Conservation (phyloP, 345 rosid genomes). For the Eucalyptus coolabah region DNA sequence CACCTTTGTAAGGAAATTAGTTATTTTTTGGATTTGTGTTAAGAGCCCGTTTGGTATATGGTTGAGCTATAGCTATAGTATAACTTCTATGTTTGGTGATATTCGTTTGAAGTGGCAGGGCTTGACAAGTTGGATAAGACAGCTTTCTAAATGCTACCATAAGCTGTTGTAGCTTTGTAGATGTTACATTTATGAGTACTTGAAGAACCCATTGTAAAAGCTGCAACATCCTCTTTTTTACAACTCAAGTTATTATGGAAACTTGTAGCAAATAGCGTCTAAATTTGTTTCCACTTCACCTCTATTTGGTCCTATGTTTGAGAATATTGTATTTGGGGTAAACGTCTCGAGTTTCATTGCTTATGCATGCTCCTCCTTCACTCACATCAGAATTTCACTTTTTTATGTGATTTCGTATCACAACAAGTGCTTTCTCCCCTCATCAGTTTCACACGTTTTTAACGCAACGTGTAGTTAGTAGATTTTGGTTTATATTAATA, state of each 20-base stretch:
- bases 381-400: not conserved
- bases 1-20: not conserved
- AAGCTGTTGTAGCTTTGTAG: not conserved
- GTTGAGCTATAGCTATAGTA: not conserved
- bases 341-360: not conserved
- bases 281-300: not conserved
- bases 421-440: not conserved
- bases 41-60: not conserved
- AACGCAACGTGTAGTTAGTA: not conserved
- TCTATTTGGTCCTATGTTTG: not conserved
- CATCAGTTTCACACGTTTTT: not conserved
- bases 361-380: not conserved
- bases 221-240: not conserved
- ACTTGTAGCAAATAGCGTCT: not conserved
- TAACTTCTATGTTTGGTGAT: not conserved
- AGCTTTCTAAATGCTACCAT: not conserved
- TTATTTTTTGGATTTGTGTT: not conserved
- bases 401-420: not conserved
- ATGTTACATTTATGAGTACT: not conserved
- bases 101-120: not conserved
- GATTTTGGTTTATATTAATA: not conserved
- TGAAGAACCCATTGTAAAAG: not conserved
- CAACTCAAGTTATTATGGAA: not conserved
- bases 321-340: not conserved
- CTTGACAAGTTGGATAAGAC: not conserved